Evolutionary conservation across 2,329 filamentous ascomycete genomes (phyloP).

Genomic region (Triangularia setosa): DNA sequence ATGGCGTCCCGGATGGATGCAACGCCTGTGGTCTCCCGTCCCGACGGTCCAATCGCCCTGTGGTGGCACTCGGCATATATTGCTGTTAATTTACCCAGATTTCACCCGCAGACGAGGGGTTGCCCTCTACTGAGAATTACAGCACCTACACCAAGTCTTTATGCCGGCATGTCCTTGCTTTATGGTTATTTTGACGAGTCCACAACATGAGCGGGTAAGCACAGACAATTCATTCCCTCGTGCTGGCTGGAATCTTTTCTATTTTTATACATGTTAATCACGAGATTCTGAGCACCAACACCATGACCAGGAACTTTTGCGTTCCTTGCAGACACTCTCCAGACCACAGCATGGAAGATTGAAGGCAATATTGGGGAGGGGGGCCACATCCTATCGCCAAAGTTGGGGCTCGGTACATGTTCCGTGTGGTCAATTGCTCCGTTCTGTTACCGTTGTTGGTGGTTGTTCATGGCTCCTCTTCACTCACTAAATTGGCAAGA

Average conservation of each 20-base stretch:
- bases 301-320: neutral
- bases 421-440: neutral
- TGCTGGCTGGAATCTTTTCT: neutral
- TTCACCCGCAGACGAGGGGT: slow-evolving; percentile 14
- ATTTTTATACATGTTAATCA: neutral
- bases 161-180: slow-evolving; percentile 6
- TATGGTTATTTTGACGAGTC: neutral
- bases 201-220: neutral
- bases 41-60: slow-evolving; percentile 15
- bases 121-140: neutral
- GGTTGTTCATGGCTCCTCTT: too few relatives aligned
- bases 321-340: neutral
- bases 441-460: neutral
- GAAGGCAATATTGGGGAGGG: neutral
- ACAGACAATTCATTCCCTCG: neutral
- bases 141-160: neutral
- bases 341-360: neutral
- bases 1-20: slow-evolving; percentile 5
- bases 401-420: neutral
- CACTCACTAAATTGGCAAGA: too few relatives aligned
- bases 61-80: slow-evolving; percentile 8
- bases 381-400: neutral
- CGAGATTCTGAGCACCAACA: neutral
- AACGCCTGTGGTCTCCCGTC: slow-evolving; percentile 7
- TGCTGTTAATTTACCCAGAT: slow-evolving; percentile 18